phyloP scores from a whole-genome alignment of 352 stramenopile genomes.

The Phytopythium delawarense region DNA sequence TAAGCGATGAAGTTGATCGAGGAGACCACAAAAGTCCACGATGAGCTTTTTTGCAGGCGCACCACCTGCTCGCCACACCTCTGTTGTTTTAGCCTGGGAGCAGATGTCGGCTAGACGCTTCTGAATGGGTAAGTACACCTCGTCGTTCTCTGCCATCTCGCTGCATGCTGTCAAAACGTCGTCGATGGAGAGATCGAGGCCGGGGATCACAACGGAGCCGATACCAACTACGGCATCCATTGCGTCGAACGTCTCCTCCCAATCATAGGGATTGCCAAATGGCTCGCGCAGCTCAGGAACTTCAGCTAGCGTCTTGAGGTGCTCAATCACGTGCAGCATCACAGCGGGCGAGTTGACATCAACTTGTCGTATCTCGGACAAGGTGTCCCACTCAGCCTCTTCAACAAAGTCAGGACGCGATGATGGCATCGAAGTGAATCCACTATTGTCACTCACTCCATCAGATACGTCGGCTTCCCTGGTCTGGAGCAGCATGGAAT shows the following conservation, averaged over 20 bases:
- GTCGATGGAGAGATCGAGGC: not conserved
- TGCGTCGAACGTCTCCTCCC: not conserved
- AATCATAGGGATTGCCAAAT: not conserved
- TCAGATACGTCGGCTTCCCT: too few relatives aligned
- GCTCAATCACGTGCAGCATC: not conserved
- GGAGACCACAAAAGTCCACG: not conserved
- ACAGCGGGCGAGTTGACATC: too few relatives aligned
- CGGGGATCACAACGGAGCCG: not conserved
- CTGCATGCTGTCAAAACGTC: not conserved
- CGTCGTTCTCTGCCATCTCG: not conserved
- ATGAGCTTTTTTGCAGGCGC: too few relatives aligned
- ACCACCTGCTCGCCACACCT: too few relatives aligned
- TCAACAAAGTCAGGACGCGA: not conserved
- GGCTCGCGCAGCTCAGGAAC: not conserved
- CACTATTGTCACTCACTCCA: not conserved
- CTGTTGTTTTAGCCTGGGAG: not conserved
- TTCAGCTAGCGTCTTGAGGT: not conserved
- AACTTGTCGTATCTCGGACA: not conserved
- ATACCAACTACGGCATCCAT: not conserved
- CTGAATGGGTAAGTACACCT: not conserved
- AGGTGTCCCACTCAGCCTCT: not conserved
- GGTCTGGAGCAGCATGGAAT: not conserved
- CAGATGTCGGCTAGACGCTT: not conserved
- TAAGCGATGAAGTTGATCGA: not conserved
- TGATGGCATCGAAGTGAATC: not conserved